Evolutionary conservation across 257 asterid genomes (phyloP), one percentile per base, ranked within the genome.

Genomic region (Striga asiatica): DNA sequence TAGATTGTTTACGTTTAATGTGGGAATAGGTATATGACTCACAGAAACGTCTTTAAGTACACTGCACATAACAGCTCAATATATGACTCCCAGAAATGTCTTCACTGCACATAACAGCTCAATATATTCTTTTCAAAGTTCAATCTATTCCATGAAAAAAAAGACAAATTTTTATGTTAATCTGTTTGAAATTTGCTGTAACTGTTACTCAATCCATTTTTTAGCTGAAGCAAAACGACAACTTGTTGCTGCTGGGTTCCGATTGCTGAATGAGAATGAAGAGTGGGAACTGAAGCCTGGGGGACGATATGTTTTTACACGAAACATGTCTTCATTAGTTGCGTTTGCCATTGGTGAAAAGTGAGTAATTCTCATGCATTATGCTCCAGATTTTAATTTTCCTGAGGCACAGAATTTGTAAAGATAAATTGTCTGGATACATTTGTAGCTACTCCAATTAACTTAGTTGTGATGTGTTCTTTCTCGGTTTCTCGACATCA

Each of bases 251-350:
- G 94, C 98, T 72, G 98, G 98, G 58, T 91, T 91, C 70, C 83
- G 75, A 72, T 68, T 84, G 81, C 74, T 91, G 68, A 81, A 71
- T 54, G 98, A 91, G 79, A 82, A 80, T 68, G 96, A 91, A 56
- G 91, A 84, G 56, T 91, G 98, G 98, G 75, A 84, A 47, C 77
- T 91, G 61, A 83, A 91, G 76, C 93, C 98, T 42, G 98, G 98
- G 42, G 98, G 97, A 58, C 93, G 98, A 67, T 87, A 91, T 72
- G 84, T 91, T 65, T 91, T 87, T 64, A 91, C 98, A 4, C 80
- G 97, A 49, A 91, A 91, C 71, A 91, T 91, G 98, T 91, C 98
- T 38, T 91, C 93, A 20, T 73, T 91, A 74, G 89, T 91, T 66
- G 98, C 97, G 43, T 91, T 91, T 79, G 85, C 97, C 62, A 64